Evolutionary conservation across 129 eudicot species (phyloP), one percentile per base, ranked within the genome.

Genomic region (Pittosporum tobira): DNA sequence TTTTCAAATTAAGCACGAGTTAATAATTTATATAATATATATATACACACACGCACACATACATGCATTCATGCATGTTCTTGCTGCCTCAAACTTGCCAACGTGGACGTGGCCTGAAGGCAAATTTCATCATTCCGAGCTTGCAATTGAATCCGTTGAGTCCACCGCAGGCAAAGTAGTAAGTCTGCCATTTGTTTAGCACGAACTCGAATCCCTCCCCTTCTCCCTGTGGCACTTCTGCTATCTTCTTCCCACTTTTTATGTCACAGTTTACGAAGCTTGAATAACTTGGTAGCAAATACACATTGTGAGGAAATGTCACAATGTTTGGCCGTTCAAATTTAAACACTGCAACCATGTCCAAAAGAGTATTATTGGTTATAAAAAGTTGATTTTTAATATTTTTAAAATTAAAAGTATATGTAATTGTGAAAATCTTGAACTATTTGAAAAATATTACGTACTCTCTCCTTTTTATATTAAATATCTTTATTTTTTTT

Each of bases 321-420:
- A 10, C 15, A 5, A 68, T 74, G 30, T 51, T 70, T 22, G 87
- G 87, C 1, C 79, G 69, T 31, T 72, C 87, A 48, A 72, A 80
- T 47, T 75, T 76, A 79, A 80, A 80, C 65, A 76, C 87, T 76
- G 79, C 75, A 71, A 20, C 6, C n/a, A n/a, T n/a, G n/a, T n/a
- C n/a, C n/a, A n/a, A n/a, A n/a, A n/a, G n/a, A n/a, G n/a, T n/a
- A n/a, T n/a, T n/a, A n/a, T n/a, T n/a, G n/a, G n/a, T n/a, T n/a
- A n/a, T n/a, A n/a, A n/a, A n/a, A n/a, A n/a, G n/a, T n/a, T n/a
- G n/a, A n/a, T n/a, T n/a, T n/a, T n/a, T n/a, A n/a, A n/a, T n/a
- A n/a, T n/a, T n/a, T n/a, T n/a, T n/a, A n/a, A n/a, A n/a, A n/a
- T n/a, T n/a, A n/a, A n/a, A n/a, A n/a, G n/a, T n/a, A 29, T 42